These are phyloP conservation scores for Akanthomyces lecanii DNA, from an alignment of 2,329 filamentous ascomycete genomes.

Conservation along the genomic window DNA sequence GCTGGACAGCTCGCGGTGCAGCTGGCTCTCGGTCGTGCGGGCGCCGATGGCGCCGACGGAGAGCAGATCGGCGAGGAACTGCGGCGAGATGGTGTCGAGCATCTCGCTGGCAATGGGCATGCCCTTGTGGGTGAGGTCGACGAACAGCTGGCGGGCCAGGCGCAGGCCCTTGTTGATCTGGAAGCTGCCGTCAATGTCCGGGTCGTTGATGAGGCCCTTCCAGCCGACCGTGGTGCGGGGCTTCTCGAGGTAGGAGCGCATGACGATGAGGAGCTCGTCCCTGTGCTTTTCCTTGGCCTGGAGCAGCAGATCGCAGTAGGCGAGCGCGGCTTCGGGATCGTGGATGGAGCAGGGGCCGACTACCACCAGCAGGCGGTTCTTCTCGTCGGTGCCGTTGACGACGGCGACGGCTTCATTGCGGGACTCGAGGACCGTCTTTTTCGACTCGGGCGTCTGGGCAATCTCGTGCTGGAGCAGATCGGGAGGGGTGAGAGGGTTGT, in stretches of 20 bases:
- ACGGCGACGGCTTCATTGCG: slow-evolving; percentile 67
- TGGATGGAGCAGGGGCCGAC: slow-evolving; percentile 97
- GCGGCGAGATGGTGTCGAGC: slow-evolving; percentile 97
- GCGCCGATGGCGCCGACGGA: slow-evolving; percentile 94
- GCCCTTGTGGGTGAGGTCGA: slow-evolving; percentile 77
- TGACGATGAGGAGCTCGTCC: slow-evolving; percentile 83
- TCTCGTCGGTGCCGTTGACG: slow-evolving; percentile 69
- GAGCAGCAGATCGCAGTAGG: slow-evolving; percentile 82
- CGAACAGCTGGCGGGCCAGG: slow-evolving; percentile 88
- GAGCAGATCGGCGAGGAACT: slow-evolving; percentile 95
- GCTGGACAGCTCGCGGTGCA: slow-evolving; percentile 92
- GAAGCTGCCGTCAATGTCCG: slow-evolving; percentile 94
- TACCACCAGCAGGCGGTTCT: slow-evolving; percentile 84
- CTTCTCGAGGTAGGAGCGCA: slow-evolving; percentile 99
- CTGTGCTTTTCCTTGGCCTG: slow-evolving; percentile 74
- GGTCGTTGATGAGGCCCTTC: slow-evolving; percentile 99
- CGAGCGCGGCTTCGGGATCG: slow-evolving; percentile 76
- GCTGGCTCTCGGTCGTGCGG: slow-evolving; percentile 91
- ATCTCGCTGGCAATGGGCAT: slow-evolving; percentile 98
- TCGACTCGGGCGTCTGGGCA: slow-evolving; percentile 57
- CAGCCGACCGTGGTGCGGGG: slow-evolving; percentile 96
- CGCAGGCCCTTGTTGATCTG: slow-evolving; percentile 98
- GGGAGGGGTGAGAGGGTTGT: slow-evolving; percentile 86
- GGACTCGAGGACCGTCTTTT: slow-evolving; percentile 65
- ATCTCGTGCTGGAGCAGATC: slow-evolving; percentile 85